Conservation (phyloP, 2,329 filamentous ascomycete species). For the Cordyceps farinosa region DNA sequence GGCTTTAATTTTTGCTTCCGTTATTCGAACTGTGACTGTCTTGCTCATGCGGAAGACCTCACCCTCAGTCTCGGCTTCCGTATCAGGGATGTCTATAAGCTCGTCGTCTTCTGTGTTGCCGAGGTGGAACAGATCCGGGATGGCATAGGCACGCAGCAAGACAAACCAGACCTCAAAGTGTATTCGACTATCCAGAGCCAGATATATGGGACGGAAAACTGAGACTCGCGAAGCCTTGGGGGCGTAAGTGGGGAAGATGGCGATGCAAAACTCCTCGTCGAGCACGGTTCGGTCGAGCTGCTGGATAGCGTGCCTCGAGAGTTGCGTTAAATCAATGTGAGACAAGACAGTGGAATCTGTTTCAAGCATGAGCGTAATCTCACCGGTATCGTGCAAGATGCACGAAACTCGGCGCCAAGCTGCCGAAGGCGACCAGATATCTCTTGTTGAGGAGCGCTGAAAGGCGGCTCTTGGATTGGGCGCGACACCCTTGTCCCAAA, state of each 20-base stretch:
- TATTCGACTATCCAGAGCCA: conserved; percentile 80
- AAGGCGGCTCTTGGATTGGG: conserved; percentile 54
- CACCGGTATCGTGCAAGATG: conserved; percentile 90
- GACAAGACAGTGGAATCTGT: conserved; percentile 76
- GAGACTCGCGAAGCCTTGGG: conserved; percentile 68
- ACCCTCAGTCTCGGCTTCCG: conserved; percentile 39
- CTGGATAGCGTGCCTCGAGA: conserved; percentile 87
- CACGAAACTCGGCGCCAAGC: conserved; percentile 88
- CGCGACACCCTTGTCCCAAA: conserved; percentile 78
- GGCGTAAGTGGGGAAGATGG: conserved; percentile 91
- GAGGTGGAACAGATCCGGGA: conserved; percentile 81
- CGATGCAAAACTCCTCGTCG: conserved; percentile 90
- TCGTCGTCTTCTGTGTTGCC: conserved; percentile 42
- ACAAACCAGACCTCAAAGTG: conserved; percentile 99
- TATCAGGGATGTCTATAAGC: conserved; percentile 39
- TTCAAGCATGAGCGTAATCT: conserved; percentile 86
- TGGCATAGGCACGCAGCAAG: conserved; percentile 81
- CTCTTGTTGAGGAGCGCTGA: conserved; percentile 54
- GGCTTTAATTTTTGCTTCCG: conserved; percentile 58
- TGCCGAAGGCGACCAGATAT: conserved; percentile 49
- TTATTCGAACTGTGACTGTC: conserved; percentile 54
- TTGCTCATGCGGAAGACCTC: conserved; percentile 62
- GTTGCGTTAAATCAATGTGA: conserved; percentile 79
- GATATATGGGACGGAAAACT: conserved; percentile 81
- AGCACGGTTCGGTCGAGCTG: conserved; percentile 85